Conservation (phyloP, 495 filamentous ascomycete species). For the Endocarpon pusillum region DNA sequence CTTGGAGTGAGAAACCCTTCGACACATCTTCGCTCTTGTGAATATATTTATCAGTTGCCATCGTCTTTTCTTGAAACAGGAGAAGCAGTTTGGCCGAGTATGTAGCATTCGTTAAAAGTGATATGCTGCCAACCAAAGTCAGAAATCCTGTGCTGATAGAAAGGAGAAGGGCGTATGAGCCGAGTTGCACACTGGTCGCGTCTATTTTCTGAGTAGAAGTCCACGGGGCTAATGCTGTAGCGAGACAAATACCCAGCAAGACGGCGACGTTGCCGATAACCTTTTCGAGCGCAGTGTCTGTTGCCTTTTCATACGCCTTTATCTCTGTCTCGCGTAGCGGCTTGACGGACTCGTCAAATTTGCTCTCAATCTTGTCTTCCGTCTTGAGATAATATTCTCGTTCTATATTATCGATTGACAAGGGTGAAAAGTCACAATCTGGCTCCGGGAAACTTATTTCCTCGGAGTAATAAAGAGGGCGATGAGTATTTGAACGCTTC, state of each 20-base stretch:
- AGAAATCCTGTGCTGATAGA: neutral
- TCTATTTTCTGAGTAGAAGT: neutral
- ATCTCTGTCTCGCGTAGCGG: slow-evolving; percentile 1
- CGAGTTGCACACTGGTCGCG: neutral
- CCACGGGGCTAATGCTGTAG: slow-evolving; percentile 4
- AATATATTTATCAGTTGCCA: neutral
- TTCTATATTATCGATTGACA: neutral
- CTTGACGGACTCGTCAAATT: slow-evolving; percentile 1
- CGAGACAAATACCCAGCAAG: slow-evolving; percentile 28
- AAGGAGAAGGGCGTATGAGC: neutral
- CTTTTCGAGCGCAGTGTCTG: slow-evolving; percentile 1
- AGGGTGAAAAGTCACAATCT: neutral
- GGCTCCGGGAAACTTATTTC: neutral
- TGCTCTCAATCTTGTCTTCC: neutral
- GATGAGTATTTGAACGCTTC: neutral
- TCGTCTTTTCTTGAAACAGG: neutral
- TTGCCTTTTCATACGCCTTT: slow-evolving; percentile 2
- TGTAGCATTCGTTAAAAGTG: neutral
- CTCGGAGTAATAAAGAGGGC: neutral
- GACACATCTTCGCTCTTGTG: neutral
- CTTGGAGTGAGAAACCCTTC: neutral
- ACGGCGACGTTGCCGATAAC: slow-evolving; percentile 30
- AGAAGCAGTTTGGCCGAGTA: neutral
- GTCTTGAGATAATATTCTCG: slow-evolving; percentile 1
- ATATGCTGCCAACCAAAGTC: neutral